These are phyloP conservation scores for Rhodomyrtus psidioides DNA, from an alignment of 441 rosid genomes.

Conservation along the genomic window DNA sequence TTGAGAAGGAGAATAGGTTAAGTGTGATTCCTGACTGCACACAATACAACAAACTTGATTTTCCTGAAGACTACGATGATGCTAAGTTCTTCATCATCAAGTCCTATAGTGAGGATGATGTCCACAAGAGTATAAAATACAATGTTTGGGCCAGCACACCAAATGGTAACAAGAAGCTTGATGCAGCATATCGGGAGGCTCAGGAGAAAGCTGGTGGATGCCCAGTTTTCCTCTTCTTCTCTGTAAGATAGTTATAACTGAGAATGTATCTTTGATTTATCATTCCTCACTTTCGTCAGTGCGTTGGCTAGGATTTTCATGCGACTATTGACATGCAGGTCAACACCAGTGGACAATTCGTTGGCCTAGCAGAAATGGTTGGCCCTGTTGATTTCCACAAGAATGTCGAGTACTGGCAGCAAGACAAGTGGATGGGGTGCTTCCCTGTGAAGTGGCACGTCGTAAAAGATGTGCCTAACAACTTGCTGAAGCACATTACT, in stretches of 20 bases:
- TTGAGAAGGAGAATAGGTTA: slow-evolving; percentile 33
- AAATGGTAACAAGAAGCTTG: slow-evolving; percentile 90
- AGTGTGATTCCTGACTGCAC: slow-evolving; percentile 38
- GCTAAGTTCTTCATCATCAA: slow-evolving; percentile 85
- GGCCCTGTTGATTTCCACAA: slow-evolving; percentile 86
- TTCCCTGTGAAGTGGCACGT: slow-evolving; percentile 91
- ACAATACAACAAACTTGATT: slow-evolving; percentile 62
- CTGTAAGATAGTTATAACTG: slow-evolving; percentile 37
- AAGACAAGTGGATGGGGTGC: slow-evolving; percentile 96
- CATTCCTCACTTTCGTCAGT: not conserved
- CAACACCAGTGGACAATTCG: slow-evolving; percentile 91
- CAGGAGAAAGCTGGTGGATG: slow-evolving; percentile 61
- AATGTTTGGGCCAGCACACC: slow-evolving; percentile 97
- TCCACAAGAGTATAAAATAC: slow-evolving; percentile 88
- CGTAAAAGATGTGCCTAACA: slow-evolving; percentile 87
- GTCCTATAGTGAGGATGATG: slow-evolving; percentile 94
- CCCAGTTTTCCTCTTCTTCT: slow-evolving; percentile 77
- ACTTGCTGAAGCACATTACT: slow-evolving; percentile 72
- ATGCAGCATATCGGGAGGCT: slow-evolving; percentile 78
- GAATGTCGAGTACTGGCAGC: slow-evolving; percentile 86
- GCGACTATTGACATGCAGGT: slow-evolving; percentile 30
- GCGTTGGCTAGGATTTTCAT: not conserved
- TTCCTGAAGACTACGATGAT: slow-evolving; percentile 44
- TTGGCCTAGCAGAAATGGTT: slow-evolving; percentile 88
- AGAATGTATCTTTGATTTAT: not conserved